Evolutionary conservation across 345 rosid genomes (phyloP), one percentile per base, ranked within the genome.

Genomic region (Streptanthus diversifolius): DNA sequence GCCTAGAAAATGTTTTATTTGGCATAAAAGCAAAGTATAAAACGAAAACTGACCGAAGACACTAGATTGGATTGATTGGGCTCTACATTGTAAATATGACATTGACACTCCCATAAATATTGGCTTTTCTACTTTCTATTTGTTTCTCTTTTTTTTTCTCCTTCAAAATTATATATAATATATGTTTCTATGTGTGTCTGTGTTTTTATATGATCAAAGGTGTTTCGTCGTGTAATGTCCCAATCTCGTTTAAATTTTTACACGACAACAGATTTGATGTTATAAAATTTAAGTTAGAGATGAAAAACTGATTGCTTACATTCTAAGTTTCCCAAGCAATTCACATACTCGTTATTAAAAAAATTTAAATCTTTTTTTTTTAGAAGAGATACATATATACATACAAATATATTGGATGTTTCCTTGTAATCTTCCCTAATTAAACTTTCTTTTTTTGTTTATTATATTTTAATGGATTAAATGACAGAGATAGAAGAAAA

Each of bases 91-190:
- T 53, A 62, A 58, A 52, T 2, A 11, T 70, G 75, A 63, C 75
- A 70, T 21, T 63, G 79, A 76, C 79, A 76, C 71, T 54, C 65
- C 80, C 75, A 70, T 76, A 63, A 63, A 76, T 76, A 70, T 70
- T 63, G 80, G 75, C 71, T 76, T 76, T 76, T 76, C 63, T 63
- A 63, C 60, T 62, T 68, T 48, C 25, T 24, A 6, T 47, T 56
- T 56, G 7, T 17, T 45, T 25, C 21, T 37, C 32, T 19, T 11
- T 18, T 47, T 11, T 1, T 24, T 30, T 15, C 56, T 43, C 22
- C 5, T 55, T 14, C 40, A 8, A 21, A 66, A 13, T 30, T 21
- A 49, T 22, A 8, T 14, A 57, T 18, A 57, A 56, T 13, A 18
- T 56, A 3, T 44, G 7, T 19, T 5, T 55, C 8, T 27, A 6